phyloP scores from a whole-genome alignment of 345 rosid genomes.

The Eucalyptus paniculata region DNA sequence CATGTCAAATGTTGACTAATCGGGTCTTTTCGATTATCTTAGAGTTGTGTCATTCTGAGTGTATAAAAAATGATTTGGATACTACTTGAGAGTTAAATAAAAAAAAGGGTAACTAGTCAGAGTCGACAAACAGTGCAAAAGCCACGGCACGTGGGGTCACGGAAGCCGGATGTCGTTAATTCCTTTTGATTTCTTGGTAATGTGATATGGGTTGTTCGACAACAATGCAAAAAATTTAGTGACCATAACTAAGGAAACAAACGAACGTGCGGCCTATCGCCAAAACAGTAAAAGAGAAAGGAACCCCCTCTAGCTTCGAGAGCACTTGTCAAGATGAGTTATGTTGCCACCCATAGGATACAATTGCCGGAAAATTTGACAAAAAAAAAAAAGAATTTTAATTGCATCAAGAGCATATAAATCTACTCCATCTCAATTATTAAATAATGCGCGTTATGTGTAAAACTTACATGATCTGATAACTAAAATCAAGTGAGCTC shows the following conservation, averaged over 20 bases:
- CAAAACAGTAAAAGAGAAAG: not conserved
- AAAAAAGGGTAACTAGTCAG: too few species aligned
- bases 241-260: not conserved
- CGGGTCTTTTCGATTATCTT: rapidly evolving
- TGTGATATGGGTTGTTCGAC: not conserved
- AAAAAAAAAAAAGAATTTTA: not conserved
- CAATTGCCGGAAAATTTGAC: not conserved
- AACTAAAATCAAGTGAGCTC: not conserved
- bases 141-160: not conserved
- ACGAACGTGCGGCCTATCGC: not conserved
- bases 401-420: not conserved
- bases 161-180: not conserved
- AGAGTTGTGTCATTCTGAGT: rapidly evolving
- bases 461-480: rapidly evolving
- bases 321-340: not conserved
- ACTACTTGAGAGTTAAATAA: not conserved
- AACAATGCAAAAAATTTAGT: not conserved
- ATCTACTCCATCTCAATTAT: not conserved
- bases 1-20: rapidly evolving
- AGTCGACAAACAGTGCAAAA: not conserved
- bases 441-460: rapidly evolving
- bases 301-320: not conserved
- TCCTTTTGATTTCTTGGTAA: not conserved
- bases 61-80: not conserved
- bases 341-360: not conserved